Percentiles rank a stretch among this genome's conserved stretches.
These are phyloP conservation scores for Telopea speciosissima DNA, from an alignment of 177 flowering plant species.

Conservation along the genomic window DNA sequence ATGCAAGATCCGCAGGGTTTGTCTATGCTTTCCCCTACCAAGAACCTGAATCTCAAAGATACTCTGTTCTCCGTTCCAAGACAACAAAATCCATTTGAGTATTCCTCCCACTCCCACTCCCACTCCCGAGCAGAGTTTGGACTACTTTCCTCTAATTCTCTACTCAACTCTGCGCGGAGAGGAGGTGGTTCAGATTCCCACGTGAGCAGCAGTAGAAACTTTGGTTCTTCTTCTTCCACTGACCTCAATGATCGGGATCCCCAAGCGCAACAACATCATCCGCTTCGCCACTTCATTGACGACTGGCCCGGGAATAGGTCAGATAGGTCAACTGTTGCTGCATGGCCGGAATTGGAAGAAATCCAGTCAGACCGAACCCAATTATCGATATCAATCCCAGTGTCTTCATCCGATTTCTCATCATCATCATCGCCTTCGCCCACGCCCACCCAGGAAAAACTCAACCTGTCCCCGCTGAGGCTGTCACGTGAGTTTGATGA, in stretches of 20 bases:
- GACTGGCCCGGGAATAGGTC: conserved; percentile 55
- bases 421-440: conserved; percentile 48
- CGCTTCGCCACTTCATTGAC: conserved; percentile 57
- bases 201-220: conserved; percentile 21
- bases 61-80: conserved; percentile 25
- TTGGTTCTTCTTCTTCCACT: conserved; percentile 27
- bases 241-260: conserved; percentile 30
- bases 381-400: conserved; percentile 66
- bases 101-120: conserved; percentile 30
- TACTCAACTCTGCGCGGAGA: conserved; percentile 39
- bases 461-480: conserved; percentile 48
- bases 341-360: conserved; percentile 46
- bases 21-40: conserved; percentile 28
- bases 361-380: conserved; percentile 48
- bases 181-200: conserved; percentile 17
- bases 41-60: conserved; percentile 25
- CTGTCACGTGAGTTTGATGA: conserved; percentile 47
- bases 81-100: conserved; percentile 34
- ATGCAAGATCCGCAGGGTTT: conserved; percentile 26
- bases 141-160: conserved; percentile 44
- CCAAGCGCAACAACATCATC: conserved; percentile 28
- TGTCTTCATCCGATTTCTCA: conserved; percentile 45
- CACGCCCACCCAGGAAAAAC: conserved; percentile 51
- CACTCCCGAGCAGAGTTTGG: conserved; percentile 42
- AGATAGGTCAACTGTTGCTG: conserved; percentile 26